Evolutionary conservation across 352 stramenopile genomes (phyloP), one percentile per base, ranked within the genome.

Genomic region (Phytophthora crassamura): DNA sequence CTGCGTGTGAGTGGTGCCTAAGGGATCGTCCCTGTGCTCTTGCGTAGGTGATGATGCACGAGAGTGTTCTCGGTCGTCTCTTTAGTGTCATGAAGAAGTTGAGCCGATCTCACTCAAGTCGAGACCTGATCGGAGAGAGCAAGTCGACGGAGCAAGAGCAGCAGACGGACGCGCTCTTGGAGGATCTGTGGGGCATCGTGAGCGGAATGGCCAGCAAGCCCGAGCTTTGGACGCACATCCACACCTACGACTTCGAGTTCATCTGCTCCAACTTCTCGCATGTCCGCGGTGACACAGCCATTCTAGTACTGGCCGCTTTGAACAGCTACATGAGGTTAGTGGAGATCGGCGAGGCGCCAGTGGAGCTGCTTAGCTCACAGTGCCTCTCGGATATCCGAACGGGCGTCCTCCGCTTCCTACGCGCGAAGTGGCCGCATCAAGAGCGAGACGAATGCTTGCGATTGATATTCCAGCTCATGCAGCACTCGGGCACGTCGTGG

Each of bases 351-450:
- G 46, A 59, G n/a, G 74, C 75, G 1, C 67, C 78, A 4, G 68
- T 74, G 20, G 81, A 88, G 33, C 60, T 90, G 8, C 57, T 90
- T 4, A 86, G 68, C 15, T 84, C 82, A 4, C 79, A 84, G 35
- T 79, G 76, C 34, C 64, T 93, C 11, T 80, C 70, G 22, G 75
- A 85, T 49, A 71, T 94, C 28, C 82, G 84, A 1, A 74, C 74
- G 0, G 86, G 84, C 1, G 67, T 90, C 0, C 65, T 89, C 15
- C 79, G 72, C 11, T 91, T 93, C 56, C 32, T 94, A 43, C 84
- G 82, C 16, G 53, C 72, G 7, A 93, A 94, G 28, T 93, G 82
- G 84, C 74, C 79, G 2, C 68, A 86, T 40, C 86, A 91, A 32
- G 82, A 93, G 51, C 84, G 81, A 5, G 84, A 94, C 48, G 67